A percentile compares a stretch with the other conserved stretches of the same genome.
These are phyloP conservation scores for Colletotrichum tanaceti DNA, from an alignment of 2,329 filamentous ascomycete genomes.

Conservation along the genomic window DNA sequence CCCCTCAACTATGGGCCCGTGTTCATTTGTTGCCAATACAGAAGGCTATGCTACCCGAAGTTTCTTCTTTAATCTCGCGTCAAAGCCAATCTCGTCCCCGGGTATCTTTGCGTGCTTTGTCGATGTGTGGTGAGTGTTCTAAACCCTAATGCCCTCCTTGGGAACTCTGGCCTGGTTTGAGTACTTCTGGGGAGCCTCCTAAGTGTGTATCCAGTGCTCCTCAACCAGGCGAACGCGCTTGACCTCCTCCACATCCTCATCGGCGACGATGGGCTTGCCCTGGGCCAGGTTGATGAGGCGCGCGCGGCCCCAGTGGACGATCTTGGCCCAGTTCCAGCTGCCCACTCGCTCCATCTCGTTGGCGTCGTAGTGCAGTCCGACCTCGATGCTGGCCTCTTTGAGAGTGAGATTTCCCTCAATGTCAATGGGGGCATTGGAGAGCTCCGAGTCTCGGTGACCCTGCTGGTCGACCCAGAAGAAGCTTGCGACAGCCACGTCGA, in stretches of 20 bases:
- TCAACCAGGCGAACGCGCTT: slow-evolving; percentile 20
- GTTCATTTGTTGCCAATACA: background rate
- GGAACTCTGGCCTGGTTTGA: background rate
- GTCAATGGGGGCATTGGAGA: slow-evolving; percentile 15
- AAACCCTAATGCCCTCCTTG: background rate
- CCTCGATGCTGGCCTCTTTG: slow-evolving; percentile 8
- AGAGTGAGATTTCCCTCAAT: slow-evolving; percentile 11
- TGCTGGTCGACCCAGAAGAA: slow-evolving; percentile 35
- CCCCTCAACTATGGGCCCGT: too few relatives aligned
- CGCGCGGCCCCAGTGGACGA: slow-evolving; percentile 28
- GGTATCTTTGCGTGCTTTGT: background rate
- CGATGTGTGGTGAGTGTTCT: background rate
- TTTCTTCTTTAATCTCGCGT: background rate
- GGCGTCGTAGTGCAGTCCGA: slow-evolving; percentile 18
- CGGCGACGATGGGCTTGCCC: background rate
- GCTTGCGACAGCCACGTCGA: background rate
- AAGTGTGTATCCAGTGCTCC: slow-evolving; percentile 12
- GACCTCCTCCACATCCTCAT: slow-evolving; percentile 18
- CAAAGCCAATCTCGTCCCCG: background rate
- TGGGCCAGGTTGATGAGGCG: slow-evolving; percentile 13
- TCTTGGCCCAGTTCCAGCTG: slow-evolving; percentile 21
- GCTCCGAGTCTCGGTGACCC: slow-evolving; percentile 12
- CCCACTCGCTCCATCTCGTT: slow-evolving; percentile 32
- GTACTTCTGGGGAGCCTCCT: background rate
- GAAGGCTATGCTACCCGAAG: background rate